phyloP scores from a whole-genome alignment of 1,284 basidiomycete genomes.

The Tremellales sp. region DNA sequence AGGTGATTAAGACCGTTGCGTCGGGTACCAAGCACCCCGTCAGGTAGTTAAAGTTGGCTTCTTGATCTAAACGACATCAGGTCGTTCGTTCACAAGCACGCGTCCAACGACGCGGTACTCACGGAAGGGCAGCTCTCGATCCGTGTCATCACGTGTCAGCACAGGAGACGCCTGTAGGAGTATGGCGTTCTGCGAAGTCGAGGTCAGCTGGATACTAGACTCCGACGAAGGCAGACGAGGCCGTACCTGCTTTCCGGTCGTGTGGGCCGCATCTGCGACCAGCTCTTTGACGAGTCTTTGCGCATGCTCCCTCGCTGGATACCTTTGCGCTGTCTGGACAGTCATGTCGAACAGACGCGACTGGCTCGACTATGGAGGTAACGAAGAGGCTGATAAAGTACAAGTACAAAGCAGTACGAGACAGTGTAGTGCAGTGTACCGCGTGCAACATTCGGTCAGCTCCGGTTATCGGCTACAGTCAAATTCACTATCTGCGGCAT shows the following conservation, averaged over 20 bases:
- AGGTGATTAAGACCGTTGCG: slow-evolving; percentile 64
- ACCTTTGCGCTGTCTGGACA: background rate
- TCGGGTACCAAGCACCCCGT: slow-evolving; percentile 69
- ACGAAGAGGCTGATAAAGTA: too few species aligned
- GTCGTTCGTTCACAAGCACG: background rate
- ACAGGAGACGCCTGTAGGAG: slow-evolving; percentile 52
- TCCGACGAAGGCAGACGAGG: background rate
- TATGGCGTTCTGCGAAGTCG: slow-evolving; percentile 27
- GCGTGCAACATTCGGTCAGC: too few species aligned
- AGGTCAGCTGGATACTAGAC: background rate
- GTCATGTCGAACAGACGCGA: background rate
- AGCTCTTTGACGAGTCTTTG: too few species aligned
- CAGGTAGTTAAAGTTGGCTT: slow-evolving; percentile 85
- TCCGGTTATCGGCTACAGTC: too few species aligned
- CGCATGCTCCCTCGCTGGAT: background rate
- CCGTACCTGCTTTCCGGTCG: background rate
- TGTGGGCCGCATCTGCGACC: background rate
- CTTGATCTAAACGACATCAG: slow-evolving; percentile 49
- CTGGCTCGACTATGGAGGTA: too few species aligned
- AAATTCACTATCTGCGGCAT: too few species aligned
- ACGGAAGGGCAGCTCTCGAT: slow-evolving; percentile 74
- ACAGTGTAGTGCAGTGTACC: too few species aligned
- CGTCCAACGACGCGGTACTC: slow-evolving; percentile 29
- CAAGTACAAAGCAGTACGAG: too few species aligned
- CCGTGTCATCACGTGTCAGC: slow-evolving; percentile 76